Evolutionary conservation across 192 early-diverging fungal genomes (phyloP), one percentile per base, ranked within the genome.

Genomic region (Coemansia sp.): DNA sequence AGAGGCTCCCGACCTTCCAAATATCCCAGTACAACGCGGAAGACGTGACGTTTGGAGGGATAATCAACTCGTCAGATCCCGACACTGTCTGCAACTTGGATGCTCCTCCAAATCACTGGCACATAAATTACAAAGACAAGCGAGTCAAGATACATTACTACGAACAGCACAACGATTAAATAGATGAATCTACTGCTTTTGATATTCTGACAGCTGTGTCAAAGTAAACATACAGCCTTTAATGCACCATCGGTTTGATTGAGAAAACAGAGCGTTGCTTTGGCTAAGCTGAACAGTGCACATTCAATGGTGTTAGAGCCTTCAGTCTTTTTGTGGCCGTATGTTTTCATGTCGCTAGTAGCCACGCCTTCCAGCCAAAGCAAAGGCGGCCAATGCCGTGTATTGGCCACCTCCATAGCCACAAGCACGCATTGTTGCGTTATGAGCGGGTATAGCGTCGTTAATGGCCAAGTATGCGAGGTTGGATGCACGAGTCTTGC

Each of bases 281-380:
- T 63, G 11, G 70, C 70, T 6, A 72, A 37, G 3, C 60, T 46
- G 46, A 72, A 72, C 3, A 63, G 70, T 43, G 65, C 58, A 30
- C 65, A 72, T 3, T 33, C 35, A 13, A 53, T 29, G 37, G 40
- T 52, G 33, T 58, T 60, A 21, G 58, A 54, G 35, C 65, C 70
- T 33, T 72, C 58, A 8, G 58, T 54, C 33, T 72, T 63, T 63
- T 63, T 65, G 33, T 50, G 55, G 26, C n/a, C 63, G 52, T 8
- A 62, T 51, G 36, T 72, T 72, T 32, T 65, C 53, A n/a, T 47
- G 51, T 14, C 70, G 57, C 5, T 63, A 58, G 15, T 35, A 26
- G 6, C 47, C 46, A 7, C 70, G 46, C 29, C 55, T 42, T n/a
- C 58, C 42, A 17, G 59, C 63, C 29, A 72, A 37, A 3, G 55